These are phyloP conservation scores for Ceratocystis cacaofunesta DNA, from an alignment of 2,329 filamentous ascomycete genomes.

Conservation along the genomic window DNA sequence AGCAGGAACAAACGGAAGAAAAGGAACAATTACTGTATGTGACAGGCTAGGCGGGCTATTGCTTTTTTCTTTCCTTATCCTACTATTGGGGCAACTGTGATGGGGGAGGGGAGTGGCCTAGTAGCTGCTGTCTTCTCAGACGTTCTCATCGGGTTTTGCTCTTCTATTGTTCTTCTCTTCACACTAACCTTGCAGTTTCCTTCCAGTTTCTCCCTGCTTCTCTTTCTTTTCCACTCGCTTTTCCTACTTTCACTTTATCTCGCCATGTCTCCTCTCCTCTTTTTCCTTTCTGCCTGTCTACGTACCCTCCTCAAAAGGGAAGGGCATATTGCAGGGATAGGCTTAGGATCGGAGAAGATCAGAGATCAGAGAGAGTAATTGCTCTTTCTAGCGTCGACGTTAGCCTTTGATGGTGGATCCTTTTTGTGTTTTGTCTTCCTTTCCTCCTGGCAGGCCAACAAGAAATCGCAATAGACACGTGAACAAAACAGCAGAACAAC, in stretches of 20 bases:
- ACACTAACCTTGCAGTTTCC: neutral
- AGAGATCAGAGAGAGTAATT: neutral
- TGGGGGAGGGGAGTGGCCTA: no score
- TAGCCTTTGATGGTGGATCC: neutral
- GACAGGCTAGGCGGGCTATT: neutral
- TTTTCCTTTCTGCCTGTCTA: neutral
- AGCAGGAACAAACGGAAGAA: neutral
- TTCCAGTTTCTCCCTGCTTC: neutral
- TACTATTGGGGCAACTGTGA: no score
- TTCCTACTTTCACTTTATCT: neutral
- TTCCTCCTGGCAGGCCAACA: neutral
- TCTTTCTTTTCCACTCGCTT: neutral
- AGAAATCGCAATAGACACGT: neutral
- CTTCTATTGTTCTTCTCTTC: neutral
- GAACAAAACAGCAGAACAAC: neutral
- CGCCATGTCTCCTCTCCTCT: neutral
- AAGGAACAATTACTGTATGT: neutral
- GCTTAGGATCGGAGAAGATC: neutral
- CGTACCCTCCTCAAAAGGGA: neutral
- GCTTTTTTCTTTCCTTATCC: neutral
- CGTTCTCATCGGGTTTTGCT: neutral
- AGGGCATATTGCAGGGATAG: neutral
- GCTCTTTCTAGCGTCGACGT: neutral
- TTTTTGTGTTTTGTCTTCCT: neutral
- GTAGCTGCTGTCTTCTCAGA: neutral